Evolutionary conservation across 176 grass and related monocot species (phyloP).

Genomic region (Puya raimondii): DNA sequence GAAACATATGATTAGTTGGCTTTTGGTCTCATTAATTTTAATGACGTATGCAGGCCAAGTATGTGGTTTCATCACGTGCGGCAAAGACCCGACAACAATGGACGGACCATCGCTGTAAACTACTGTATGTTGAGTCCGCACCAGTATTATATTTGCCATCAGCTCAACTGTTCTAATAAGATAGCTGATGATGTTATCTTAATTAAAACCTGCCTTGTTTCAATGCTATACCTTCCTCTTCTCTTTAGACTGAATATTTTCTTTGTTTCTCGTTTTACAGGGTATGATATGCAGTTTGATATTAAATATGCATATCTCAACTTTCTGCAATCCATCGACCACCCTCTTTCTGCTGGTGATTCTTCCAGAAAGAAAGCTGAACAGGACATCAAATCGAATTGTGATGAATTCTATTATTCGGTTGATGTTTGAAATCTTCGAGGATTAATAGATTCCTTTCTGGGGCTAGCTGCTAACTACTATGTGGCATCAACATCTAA

Average conservation of each 20-base stretch:
- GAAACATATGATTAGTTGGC: background rate
- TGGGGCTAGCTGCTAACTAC: too few species aligned
- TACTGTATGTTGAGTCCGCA: slow-evolving; percentile 35
- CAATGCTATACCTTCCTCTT: background rate
- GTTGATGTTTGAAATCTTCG: background rate
- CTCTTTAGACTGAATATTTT: background rate
- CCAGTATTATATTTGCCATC: background rate
- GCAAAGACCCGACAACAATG: slow-evolving; percentile 70
- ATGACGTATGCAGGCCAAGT: slow-evolving; percentile 44
- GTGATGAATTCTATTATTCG: background rate
- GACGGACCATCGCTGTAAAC: slow-evolving; percentile 83
- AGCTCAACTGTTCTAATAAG: background rate
- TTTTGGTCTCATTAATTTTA: background rate
- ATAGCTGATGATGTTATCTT: background rate
- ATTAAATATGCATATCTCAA: slow-evolving; percentile 95
- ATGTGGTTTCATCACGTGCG: slow-evolving; percentile 99
- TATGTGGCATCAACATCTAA: too few species aligned
- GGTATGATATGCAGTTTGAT: slow-evolving; percentile 99
- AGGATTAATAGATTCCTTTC: too few species aligned
- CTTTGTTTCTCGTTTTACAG: slow-evolving; percentile 13
- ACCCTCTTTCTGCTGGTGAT: slow-evolving; percentile 1
- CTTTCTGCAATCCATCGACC: slow-evolving; percentile 51
- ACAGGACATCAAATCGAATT: background rate
- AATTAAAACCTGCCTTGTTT: background rate
- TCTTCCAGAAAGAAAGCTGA: background rate